Evolutionary conservation across 2,329 filamentous ascomycete genomes (phyloP).

Genomic region (Microsporum canis): DNA sequence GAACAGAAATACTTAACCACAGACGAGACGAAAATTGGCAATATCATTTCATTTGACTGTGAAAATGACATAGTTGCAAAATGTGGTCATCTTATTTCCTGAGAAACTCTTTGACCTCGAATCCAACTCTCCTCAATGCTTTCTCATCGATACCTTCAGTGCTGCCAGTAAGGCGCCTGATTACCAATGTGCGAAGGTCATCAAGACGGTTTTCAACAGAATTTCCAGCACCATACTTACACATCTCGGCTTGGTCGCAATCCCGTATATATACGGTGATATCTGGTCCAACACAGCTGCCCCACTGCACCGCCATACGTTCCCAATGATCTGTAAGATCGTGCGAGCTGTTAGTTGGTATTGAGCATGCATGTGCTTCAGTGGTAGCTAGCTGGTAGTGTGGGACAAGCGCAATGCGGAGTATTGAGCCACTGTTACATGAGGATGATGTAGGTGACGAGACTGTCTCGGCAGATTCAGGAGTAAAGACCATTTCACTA

Average conservation of each 20-base stretch:
- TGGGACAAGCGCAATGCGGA: slow-evolving; percentile 65
- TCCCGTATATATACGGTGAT: slow-evolving; percentile 37
- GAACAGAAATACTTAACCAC: background rate
- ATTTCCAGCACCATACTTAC: slow-evolving; percentile 28
- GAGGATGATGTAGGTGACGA: slow-evolving; percentile 3
- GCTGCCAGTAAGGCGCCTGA: slow-evolving; percentile 35
- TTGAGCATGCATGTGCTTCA: slow-evolving; percentile 60
- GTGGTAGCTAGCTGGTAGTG: slow-evolving; percentile 70
- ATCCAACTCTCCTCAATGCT: slow-evolving; percentile 62
- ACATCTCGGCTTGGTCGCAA: slow-evolving; percentile 31
- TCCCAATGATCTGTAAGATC: slow-evolving; percentile 87
- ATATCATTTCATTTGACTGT: background rate
- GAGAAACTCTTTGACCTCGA: slow-evolving; percentile 71
- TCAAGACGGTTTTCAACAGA: slow-evolving; percentile 47
- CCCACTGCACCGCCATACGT: slow-evolving; percentile 92
- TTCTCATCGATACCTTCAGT: slow-evolving; percentile 49
- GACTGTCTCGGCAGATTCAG: slow-evolving; percentile 10
- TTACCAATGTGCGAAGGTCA: slow-evolving; percentile 41
- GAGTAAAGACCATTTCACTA: background rate
- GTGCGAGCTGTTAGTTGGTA: slow-evolving; percentile 68
- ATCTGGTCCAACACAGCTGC: slow-evolving; percentile 71
- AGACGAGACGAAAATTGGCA: no score
- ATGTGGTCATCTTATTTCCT: background rate
- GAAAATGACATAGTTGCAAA: no score
- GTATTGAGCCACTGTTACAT: slow-evolving; percentile 16